Evolutionary conservation across 148 eudicot species (phyloP), one percentile per base, ranked within the genome.

Genomic region (Selenicereus undatus): DNA sequence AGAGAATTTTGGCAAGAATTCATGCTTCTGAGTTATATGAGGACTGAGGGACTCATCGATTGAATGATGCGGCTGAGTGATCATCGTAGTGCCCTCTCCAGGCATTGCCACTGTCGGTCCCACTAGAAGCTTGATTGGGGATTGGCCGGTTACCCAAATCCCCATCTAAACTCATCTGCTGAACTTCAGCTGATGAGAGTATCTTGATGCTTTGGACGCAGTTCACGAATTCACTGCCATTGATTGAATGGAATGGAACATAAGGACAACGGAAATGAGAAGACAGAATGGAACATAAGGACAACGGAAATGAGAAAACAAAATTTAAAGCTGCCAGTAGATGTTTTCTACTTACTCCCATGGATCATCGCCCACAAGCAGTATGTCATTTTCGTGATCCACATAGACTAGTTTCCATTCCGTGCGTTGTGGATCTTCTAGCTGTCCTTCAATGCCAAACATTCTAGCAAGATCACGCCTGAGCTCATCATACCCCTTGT

Each of bases 381-480:
- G 86, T 75, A 96, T 92, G 85, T 96, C 99, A 80, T 93, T 92
- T 87, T 96, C 99, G 56, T 93, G 97, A 88, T 96, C 99, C 51
- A 96, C 94, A 68, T 96, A 96, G 54, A 96, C 99, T 65, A 96
- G 97, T 83, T 96, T 93, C 99, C 98, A 96, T 58, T 96, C 98
- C 11, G 88, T 90, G 73, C 98, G 84, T 56, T 90, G 98, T 60
- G 98, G 92, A 83, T 96, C 99, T 87, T 96, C 97, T 27, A 96
- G 87, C 79, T 90, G 97, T 76, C 98, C 97, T 86, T 96, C 98
- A 43, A 96, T 93, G 32, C 97, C 98, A 86, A 96, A 96, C 98
- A 96, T 93, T 14, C 97, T 90, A 43, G 99, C 99, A 78, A 96
- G 88, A 86, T 96, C 98, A 86, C 83, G 88, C 82, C 91, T 86